Base-by-base conservation (phyloP, 768 basidiomycete genomes). In the Mycena chlorophos region DNA sequence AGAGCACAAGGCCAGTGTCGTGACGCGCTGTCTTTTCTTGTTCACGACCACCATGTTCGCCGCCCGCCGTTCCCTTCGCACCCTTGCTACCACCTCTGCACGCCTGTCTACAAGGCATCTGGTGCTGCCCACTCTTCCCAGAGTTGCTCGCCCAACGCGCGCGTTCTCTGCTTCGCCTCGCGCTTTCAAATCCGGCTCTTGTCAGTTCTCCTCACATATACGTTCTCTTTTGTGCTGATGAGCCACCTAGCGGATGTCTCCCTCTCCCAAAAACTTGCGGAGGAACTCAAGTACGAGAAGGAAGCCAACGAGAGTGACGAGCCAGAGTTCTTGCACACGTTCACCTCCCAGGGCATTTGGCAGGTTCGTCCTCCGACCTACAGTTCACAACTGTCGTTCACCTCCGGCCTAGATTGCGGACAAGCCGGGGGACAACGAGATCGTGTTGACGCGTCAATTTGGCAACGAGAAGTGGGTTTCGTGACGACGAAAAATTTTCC, bases 231-330 rank as follows among this genome's bases (percentile, higher is more conserved):
- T 53, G 23, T 37, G 34, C 14, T 46, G 23, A 46, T 34, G 3
- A 43, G 8, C 5, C 42, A 16, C 49, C 5, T 62, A 91, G 91
- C 86, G 55, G 91, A 95, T 68, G 75, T 89, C 28, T 70, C 82
- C 20, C 83, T 98, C 39, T 76, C 85, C 10, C 80, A 87, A 66
- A 91, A 89, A 64, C 76, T 96, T 47, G 70, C 78, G 48, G 85
- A 89, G 68, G 96, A 98, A 75, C 78, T 97, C 64, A 78, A 86
- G 65, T 97, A 89, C 68, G 95, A 99, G 75, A 76, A 82, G 57
- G 87, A 94, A 64, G 74, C 78, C 25, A 71, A 75, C 10, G 67
- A 28, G 65, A 66, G 28, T 52, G 72, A 67, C 1, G 66, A 66
- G 25, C 94, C 94, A 26, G 89, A 90, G 43, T 95, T 93, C 68